Evolutionary conservation across 495 filamentous ascomycete species (phyloP).

Genomic region (Podospora australis): DNA sequence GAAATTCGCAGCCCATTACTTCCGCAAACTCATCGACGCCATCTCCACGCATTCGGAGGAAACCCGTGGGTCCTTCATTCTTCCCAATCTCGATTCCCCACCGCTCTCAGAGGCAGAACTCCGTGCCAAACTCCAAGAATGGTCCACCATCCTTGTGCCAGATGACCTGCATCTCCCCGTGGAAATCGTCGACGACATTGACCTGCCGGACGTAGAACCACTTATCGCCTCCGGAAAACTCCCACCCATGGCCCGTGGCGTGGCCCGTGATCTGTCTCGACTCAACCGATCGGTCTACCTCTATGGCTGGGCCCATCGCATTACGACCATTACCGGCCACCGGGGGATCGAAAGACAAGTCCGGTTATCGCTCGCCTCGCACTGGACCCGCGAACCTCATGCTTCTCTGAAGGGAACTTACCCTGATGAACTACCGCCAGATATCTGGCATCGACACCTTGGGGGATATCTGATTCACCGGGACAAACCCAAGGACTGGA

Average conservation of each 20-base stretch:
- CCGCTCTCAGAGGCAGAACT: constrained; percentile 1
- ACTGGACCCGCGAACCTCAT: constrained; percentile 13
- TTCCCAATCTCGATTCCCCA: constrained; percentile 10
- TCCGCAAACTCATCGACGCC: constrained; percentile 32
- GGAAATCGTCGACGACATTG: constrained; percentile 22
- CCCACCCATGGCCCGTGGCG: constrained; percentile 21
- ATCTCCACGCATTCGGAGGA: constrained; percentile 36
- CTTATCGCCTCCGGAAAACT: constrained; percentile 14
- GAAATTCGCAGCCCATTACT: constrained; percentile 28
- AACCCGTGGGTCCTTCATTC: constrained; percentile 23
- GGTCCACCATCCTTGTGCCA: constrained; percentile 23
- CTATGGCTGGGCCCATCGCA: constrained; percentile 22
- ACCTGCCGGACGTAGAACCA: constrained; percentile 8
- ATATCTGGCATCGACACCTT: constrained; percentile 26
- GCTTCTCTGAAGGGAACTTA: not conserved
- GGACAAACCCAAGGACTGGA: constrained; percentile 29
- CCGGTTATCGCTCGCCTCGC: constrained; percentile 18
- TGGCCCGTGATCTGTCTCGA: constrained; percentile 21
- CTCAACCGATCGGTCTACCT: constrained; percentile 29
- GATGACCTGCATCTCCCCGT: constrained; percentile 22
- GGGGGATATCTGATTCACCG: constrained; percentile 28
- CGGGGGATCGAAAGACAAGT: constrained; percentile 28
- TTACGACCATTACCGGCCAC: constrained; percentile 27
- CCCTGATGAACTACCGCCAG: constrained; percentile 15
- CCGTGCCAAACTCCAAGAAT: constrained; percentile 14